Evolutionary conservation across 2,329 filamentous ascomycete genomes (phyloP), one percentile per base, ranked within the genome.

Genomic region (Ceratocystis ficicola): DNA sequence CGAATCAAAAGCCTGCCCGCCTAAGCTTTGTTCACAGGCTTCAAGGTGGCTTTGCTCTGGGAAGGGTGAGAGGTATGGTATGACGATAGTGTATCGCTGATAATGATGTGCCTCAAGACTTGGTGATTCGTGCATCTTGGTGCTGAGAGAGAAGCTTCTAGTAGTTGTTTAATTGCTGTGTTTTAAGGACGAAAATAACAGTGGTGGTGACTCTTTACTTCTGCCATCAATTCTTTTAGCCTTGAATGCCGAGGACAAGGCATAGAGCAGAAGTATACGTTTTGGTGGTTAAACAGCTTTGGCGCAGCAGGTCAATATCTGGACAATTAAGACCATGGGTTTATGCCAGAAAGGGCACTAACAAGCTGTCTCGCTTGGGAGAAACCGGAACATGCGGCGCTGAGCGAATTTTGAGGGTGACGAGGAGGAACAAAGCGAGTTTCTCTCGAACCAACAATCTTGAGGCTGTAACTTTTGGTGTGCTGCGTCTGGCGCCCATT

Each of bases 1-100:
- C 64, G 64, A 66, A 66, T 66, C 64, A 66, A 44, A 25, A 62
- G 57, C 57, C 44, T 66, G 64, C 64, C 64, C 64, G 64, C 64
- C 60, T 57, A n/a, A 25, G 30, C 61, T 48, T 30, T 44, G 61
- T 63, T 44, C 41, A 63, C 44, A 63, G 20, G 52, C 52, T 32
- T n/a, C 7, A 32, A 32, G 28, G 52, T 32, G 48, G 48, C 48
- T 52, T 52, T 52, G 48, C 48, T 22, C 48, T 28, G 48, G 25
- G 5, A 52, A 36, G 32, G 32, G 10, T 3, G 12, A 36, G 32
- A 36, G 32, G 32, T 25, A 25, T 52, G 22, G 20, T 22, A 59
- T 59, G 52, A 59, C 52, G 52, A 59, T 59, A 32, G 52, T 32
- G 46, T 50, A 25, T 59, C 52, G 7, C 52, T 59, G 48, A 52